phyloP scores from a whole-genome alignment of 768 basidiomycete genomes.

The Rhodotorula diobovata region DNA sequence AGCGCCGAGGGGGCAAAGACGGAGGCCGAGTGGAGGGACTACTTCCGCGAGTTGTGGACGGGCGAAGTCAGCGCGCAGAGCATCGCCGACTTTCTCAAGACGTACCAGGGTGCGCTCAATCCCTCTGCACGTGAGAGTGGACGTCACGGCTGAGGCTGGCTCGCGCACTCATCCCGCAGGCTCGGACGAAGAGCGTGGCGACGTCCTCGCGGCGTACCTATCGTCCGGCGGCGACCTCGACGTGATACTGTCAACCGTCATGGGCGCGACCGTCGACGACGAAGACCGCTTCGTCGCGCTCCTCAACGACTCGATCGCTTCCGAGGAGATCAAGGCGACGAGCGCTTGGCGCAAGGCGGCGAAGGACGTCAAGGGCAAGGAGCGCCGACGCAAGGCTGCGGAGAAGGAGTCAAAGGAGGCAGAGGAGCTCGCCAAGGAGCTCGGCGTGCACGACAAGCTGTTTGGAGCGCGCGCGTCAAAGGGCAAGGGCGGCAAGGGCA shows the following conservation, averaged over 20 bases:
- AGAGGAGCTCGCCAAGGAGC: constrained; percentile 42
- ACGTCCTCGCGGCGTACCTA: constrained; percentile 69
- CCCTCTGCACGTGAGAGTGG: too few species aligned
- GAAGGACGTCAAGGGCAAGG: constrained; percentile 68
- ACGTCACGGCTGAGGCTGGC: background rate
- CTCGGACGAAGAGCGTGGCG: constrained; percentile 75
- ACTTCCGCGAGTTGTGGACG: constrained; percentile 56
- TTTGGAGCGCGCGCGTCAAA: constrained; percentile 29
- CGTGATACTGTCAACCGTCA: constrained; percentile 76
- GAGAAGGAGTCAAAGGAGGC: constrained; percentile 42
- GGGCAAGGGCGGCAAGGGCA: constrained; percentile 10
- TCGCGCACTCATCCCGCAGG: constrained; percentile 52
- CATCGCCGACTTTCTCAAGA: constrained; percentile 87
- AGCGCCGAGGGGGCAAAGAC: constrained; percentile 55
- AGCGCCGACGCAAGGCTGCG: constrained; percentile 37
- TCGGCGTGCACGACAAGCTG: constrained; percentile 44
- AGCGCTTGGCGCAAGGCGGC: constrained; percentile 64
- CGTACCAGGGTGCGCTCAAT: constrained; percentile 71
- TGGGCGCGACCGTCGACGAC: constrained; percentile 76
- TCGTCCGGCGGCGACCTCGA: constrained; percentile 69
- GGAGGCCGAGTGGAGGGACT: constrained; percentile 87
- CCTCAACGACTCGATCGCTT: constrained; percentile 64
- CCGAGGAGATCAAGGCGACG: constrained; percentile 55
- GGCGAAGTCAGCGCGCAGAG: constrained; percentile 48
- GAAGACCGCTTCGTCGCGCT: constrained; percentile 73